phyloP scores from a whole-genome alignment of 257 asterid genomes.

The Haberlea rhodopensis region DNA sequence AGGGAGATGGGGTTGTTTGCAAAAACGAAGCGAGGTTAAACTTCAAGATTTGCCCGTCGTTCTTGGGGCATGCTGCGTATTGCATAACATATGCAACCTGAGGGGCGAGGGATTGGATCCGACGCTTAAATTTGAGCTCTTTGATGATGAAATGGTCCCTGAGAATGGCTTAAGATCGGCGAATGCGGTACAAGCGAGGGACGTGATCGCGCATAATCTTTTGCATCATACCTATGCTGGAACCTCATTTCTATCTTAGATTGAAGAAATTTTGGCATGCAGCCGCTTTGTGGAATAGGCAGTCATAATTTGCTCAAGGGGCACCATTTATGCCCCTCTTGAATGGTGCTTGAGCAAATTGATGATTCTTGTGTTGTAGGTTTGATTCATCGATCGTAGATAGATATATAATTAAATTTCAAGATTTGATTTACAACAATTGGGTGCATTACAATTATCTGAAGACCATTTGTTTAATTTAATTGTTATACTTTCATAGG shows the following conservation, averaged over 20 bases:
- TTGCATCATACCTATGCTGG: conserved; percentile 90
- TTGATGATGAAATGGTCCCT: conserved; percentile 87
- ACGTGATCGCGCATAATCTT: conserved; percentile 77
- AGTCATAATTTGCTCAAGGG: conserved; percentile 7
- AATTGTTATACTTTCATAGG: conserved; percentile 3
- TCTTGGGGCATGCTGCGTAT: conserved; percentile 89
- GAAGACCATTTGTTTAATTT: conserved; percentile 11
- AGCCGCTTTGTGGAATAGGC: conserved; percentile 5
- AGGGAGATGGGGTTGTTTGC: conserved; percentile 90
- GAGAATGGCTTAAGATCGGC: conserved; percentile 67
- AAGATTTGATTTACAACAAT: conserved; percentile 14
- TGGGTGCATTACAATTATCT: conserved; percentile 9
- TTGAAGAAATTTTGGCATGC: not conserved
- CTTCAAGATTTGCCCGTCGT: conserved; percentile 88
- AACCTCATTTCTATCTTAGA: conserved; percentile 64
- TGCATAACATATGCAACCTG: conserved; percentile 88
- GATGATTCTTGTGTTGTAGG: conserved; percentile 24
- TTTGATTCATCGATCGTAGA: conserved; percentile 13
- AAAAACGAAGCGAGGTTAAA: conserved; percentile 81
- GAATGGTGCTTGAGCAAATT: conserved; percentile 9
- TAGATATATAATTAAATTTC: conserved; percentile 17
- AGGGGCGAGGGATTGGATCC: conserved; percentile 61
- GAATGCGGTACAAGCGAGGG: conserved; percentile 66
- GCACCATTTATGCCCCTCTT: not conserved
- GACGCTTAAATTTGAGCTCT: conserved; percentile 45